Percentiles rank a stretch among this genome's conserved stretches.
These are phyloP conservation scores for Dendrocalamus latiflorus DNA, from an alignment of 202 grass and related monocot species.

Conservation along the genomic window DNA sequence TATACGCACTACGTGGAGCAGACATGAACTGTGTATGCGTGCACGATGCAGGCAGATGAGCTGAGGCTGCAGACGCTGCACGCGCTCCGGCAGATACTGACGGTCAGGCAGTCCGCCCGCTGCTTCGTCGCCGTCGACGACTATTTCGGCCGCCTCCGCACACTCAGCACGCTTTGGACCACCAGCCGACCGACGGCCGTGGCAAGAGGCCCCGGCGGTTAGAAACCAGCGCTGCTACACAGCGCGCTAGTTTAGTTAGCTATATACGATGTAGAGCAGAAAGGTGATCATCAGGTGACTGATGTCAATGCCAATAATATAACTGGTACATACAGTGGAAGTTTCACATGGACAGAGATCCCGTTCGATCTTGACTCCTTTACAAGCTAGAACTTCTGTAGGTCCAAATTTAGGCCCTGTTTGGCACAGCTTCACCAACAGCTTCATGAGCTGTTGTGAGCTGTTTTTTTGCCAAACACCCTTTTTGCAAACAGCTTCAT, in stretches of 20 bases:
- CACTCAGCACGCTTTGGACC: slow-evolving; percentile 45
- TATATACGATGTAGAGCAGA: not conserved
- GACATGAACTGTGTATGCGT: no score
- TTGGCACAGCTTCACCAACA: no score
- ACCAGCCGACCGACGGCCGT: not conserved
- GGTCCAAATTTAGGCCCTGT: no score
- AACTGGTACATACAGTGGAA: not conserved
- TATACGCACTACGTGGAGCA: no score
- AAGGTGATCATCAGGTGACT: not conserved
- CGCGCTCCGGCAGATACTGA: slow-evolving; percentile 37
- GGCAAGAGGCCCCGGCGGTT: slow-evolving; percentile 8
- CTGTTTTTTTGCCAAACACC: no score
- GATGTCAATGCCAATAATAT: not conserved
- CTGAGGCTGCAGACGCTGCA: no score
- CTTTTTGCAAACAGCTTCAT: no score
- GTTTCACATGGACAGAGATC: not conserved
- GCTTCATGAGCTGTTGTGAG: no score
- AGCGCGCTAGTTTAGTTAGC: slow-evolving; percentile 1
- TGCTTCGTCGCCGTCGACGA: slow-evolving; percentile 43
- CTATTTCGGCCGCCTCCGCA: slow-evolving; percentile 43
- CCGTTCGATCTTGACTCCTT: not conserved
- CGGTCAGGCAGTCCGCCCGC: slow-evolving; percentile 34
- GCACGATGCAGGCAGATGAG: no score
- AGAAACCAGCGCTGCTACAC: not conserved
- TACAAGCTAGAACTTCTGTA: not conserved